Base-by-base conservation (phyloP, 2,329 filamentous ascomycete genomes). In the Neonectria neomacrospora region DNA sequence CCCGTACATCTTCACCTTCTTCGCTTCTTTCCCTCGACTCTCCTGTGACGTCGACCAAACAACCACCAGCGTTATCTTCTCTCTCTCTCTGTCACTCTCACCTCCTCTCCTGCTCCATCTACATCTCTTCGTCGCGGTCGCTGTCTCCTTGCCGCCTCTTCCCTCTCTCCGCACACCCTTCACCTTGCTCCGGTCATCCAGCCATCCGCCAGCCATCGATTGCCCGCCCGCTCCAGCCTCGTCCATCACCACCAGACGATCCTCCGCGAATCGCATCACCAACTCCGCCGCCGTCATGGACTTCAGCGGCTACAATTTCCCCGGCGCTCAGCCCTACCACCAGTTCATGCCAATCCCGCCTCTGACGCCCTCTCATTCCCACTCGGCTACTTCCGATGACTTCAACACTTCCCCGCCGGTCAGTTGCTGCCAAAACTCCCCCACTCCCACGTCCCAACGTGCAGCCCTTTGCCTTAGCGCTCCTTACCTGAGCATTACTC, bases 381-480 rank as follows among this genome's bases (percentile, higher is more conserved):
- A 84, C 70, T 85, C 85, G 58, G 82, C 82, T 47, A 78, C 79
- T 28, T 86, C 85, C 39, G 85, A 87, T 60, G 85, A 87, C 58
- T 87, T 84, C 73, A 82, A 79, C 61, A 83, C 83, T 56, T 87
- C 85, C 69, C 82, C 85, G 71, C 82, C 85, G 74, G 85, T 88
- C 78, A 78, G 83, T 83, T 66, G 57, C 67, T 70, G 64, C 66
- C 66, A 63, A 64, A 44, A 64, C 65, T 72, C 61, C 67, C 67
- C 67, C 72, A 69, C 66, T 66, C 66, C 61, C 57, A 41, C 34
- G 26, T 50, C 64, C 66, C 66, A 61, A 63, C 34, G 67, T 67
- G 65, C 69, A 71, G 70, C 68, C 70, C 66, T 20, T 50, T 73
- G 66, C 66, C 71, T 74, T 74, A 69, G 69, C 72, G 69, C 65